phyloP scores from a whole-genome alignment of 495 filamentous ascomycete species.

The Pyrenopolyporus hunteri region DNA sequence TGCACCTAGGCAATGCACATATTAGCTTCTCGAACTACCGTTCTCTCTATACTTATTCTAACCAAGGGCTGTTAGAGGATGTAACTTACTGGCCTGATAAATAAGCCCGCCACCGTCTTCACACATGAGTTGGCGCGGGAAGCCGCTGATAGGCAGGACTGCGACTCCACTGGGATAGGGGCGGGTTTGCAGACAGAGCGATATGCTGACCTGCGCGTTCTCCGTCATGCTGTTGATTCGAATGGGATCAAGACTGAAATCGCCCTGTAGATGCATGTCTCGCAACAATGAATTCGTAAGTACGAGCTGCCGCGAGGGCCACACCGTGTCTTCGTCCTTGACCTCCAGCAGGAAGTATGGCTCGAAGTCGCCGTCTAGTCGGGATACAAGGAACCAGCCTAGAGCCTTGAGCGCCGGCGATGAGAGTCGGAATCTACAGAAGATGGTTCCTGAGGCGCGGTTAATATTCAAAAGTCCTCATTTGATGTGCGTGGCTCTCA shows the following conservation, averaged over 20 bases:
- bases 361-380: slow-evolving; percentile 42
- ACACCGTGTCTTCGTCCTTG: slow-evolving; percentile 22
- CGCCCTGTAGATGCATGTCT: slow-evolving; percentile 41
- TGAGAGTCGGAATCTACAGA: slow-evolving; percentile 42
- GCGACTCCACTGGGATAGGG: slow-evolving; percentile 34
- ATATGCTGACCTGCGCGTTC: slow-evolving; percentile 33
- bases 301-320: slow-evolving; percentile 31
- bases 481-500: background rate
- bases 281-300: slow-evolving; percentile 36
- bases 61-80: no score
- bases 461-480: background rate
- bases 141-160: slow-evolving; percentile 46
- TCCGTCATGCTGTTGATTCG: slow-evolving; percentile 35
- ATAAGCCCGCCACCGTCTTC: slow-evolving; percentile 38
- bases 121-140: slow-evolving; percentile 43
- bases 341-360: slow-evolving; percentile 45
- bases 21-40: no score
- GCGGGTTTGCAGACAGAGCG: slow-evolving; percentile 39
- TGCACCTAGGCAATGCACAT: slow-evolving; percentile 35
- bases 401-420: slow-evolving; percentile 40
- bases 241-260: slow-evolving; percentile 36
- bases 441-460: slow-evolving; percentile 38
- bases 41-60: no score
- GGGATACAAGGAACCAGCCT: slow-evolving; percentile 38
- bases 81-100: slow-evolving; percentile 43